These are phyloP conservation scores for Colletotrichum sp. DNA, from an alignment of 2,329 filamentous ascomycete genomes.

Conservation along the genomic window DNA sequence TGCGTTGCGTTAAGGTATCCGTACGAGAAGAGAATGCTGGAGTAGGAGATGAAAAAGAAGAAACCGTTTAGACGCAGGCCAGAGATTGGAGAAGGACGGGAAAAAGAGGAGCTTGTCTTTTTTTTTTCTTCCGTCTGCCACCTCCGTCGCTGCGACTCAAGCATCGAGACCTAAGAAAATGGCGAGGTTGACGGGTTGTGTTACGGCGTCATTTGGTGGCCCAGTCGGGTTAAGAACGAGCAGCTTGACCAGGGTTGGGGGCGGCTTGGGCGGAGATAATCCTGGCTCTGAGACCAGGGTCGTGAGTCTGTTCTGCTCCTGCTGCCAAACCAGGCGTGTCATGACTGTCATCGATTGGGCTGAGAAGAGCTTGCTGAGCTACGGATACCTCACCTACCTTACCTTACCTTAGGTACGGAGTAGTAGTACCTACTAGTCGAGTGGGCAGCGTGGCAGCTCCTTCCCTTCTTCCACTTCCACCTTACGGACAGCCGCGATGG, in stretches of 20 bases:
- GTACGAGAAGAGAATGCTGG: neutral
- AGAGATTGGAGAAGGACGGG: neutral
- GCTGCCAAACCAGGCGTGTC: slow-evolving; percentile 9
- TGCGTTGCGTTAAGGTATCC: neutral
- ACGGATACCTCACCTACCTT: neutral
- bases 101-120: neutral
- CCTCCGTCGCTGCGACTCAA: slow-evolving; percentile 27
- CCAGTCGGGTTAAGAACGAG: slow-evolving; percentile 14
- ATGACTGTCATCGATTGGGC: slow-evolving; percentile 19
- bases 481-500: slow-evolving; percentile 17
- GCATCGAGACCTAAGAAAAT: slow-evolving; percentile 12
- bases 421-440: neutral
- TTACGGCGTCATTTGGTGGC: slow-evolving; percentile 17
- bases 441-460: neutral
- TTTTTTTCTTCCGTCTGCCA: slow-evolving; percentile 16
- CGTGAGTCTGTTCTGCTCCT: neutral
- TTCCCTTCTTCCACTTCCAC: neutral
- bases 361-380: neutral
- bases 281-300: neutral
- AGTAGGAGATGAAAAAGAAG: neutral
- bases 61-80: neutral
- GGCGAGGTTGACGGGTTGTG: slow-evolving; percentile 22
- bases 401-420: neutral
- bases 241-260: slow-evolving; percentile 8
- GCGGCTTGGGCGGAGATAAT: slow-evolving; percentile 5